A percentile compares a stretch with the other conserved stretches of the same genome.
Conservation (phyloP, 345 rosid species). For the Arabis alpina region DNA sequence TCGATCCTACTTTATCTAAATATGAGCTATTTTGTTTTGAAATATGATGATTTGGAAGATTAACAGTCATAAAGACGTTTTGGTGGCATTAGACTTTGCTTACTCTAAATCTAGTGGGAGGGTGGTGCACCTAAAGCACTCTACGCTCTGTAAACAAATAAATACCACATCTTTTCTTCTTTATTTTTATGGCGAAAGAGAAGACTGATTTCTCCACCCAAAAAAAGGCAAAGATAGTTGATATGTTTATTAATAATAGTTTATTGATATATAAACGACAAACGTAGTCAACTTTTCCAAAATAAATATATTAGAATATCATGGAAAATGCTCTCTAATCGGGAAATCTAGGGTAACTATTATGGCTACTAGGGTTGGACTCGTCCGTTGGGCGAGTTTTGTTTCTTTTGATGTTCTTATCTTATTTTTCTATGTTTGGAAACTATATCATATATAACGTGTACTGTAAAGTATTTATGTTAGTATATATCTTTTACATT, state of each 20-base stretch:
- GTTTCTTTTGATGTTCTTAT: no score
- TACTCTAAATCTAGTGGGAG: slow-evolving; percentile 20
- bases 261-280: neutral
- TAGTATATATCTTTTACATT: no score
- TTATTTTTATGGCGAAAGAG: neutral
- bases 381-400: no score
- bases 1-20: no score
- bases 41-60: no score
- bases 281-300: neutral
- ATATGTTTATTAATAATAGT: neutral
- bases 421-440: no score
- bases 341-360: no score
- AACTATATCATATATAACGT: no score
- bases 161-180: neutral
- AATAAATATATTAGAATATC: neutral
- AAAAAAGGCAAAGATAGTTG: slow-evolving; percentile 7
- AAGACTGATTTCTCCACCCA: slow-evolving; percentile 14
- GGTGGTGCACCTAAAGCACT: slow-evolving; percentile 37
- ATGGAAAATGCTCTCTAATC: slow-evolving; percentile 4
- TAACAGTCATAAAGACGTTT: no score
- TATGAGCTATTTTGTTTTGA: no score
- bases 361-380: no score
- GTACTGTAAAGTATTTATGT: no score
- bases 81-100: neutral
- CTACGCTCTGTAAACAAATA: neutral